Percentiles rank a stretch among this genome's conserved stretches.
These are phyloP conservation scores for Spathaspora hagerdaliae DNA, from an alignment of 805 yeast genomes.

Conservation along the genomic window DNA sequence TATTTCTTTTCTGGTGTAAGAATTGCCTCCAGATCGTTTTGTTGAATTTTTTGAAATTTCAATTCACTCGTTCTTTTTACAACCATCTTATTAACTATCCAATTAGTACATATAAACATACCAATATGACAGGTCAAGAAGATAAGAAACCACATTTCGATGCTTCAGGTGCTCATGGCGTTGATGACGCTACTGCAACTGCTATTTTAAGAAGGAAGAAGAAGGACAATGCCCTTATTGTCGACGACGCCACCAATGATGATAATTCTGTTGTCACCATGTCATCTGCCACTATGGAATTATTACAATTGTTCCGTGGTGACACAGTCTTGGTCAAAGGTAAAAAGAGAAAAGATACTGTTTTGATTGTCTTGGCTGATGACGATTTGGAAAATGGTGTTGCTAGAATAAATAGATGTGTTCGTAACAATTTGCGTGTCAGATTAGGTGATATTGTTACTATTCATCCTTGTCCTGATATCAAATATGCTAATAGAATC, in stretches of 20 bases:
- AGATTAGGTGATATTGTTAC: slow-evolving; percentile 91
- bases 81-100: no score
- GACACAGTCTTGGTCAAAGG: slow-evolving; percentile 97
- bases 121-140: slow-evolving; percentile 11
- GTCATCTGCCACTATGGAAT: slow-evolving; percentile 93
- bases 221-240: slow-evolving; percentile 92
- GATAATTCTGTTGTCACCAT: slow-evolving; percentile 96
- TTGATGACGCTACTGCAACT: slow-evolving; percentile 81
- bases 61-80: no score
- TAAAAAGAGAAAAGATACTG: slow-evolving; percentile 96
- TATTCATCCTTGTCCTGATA: slow-evolving; percentile 94
- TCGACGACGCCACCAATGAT: slow-evolving; percentile 95
- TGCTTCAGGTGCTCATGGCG: slow-evolving; percentile 62
- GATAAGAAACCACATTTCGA: slow-evolving; percentile 38
- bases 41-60: no score
- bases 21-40: no score
- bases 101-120: no score
- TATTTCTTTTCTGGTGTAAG: no score
- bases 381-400: slow-evolving; percentile 96
- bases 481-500: slow-evolving; percentile 93
- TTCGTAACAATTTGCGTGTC: slow-evolving; percentile 90
- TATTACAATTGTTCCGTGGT: slow-evolving; percentile 92
- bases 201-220: slow-evolving; percentile 96
- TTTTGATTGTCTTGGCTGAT: slow-evolving; percentile 89
- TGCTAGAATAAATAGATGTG: slow-evolving; percentile 91